Evolutionary conservation across 2,329 filamentous ascomycete genomes (phyloP).

Genomic region (Calonectria pseudoturangicola): DNA sequence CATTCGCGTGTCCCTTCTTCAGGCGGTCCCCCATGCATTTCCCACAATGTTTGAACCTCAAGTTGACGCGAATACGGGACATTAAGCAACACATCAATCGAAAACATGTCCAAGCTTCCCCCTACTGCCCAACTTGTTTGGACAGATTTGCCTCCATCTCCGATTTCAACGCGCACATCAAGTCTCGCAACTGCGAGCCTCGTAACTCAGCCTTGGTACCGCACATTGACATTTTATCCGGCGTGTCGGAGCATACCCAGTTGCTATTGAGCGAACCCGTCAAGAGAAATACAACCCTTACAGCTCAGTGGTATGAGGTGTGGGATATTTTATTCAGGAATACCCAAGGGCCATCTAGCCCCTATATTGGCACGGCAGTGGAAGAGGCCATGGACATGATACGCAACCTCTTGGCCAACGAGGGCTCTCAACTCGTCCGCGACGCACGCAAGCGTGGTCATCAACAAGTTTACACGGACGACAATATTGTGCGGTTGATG

Average conservation of each 20-base stretch:
- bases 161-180: conserved; percentile 4
- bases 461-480: background rate
- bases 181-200: conserved; percentile 6
- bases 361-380: background rate
- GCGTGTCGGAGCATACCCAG: background rate
- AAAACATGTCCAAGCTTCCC: background rate
- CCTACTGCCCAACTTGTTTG: background rate
- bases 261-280: background rate
- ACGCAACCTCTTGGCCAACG: background rate
- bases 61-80: background rate
- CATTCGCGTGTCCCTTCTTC: conserved; percentile 14
- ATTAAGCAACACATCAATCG: conserved; percentile 7
- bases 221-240: background rate
- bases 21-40: background rate
- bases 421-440: conserved; percentile 6
- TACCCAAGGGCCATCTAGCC: background rate
- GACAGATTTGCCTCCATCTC: background rate
- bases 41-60: background rate
- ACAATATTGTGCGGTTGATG: background rate
- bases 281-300: background rate
- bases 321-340: conserved; percentile 3
- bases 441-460: background rate
- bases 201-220: background rate
- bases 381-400: conserved; percentile 15
- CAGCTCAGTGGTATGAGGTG: background rate